Percentiles rank a stretch among this genome's conserved stretches.
phyloP scores from a whole-genome alignment of 1,139 yeast species.

The Candida smagusa region DNA sequence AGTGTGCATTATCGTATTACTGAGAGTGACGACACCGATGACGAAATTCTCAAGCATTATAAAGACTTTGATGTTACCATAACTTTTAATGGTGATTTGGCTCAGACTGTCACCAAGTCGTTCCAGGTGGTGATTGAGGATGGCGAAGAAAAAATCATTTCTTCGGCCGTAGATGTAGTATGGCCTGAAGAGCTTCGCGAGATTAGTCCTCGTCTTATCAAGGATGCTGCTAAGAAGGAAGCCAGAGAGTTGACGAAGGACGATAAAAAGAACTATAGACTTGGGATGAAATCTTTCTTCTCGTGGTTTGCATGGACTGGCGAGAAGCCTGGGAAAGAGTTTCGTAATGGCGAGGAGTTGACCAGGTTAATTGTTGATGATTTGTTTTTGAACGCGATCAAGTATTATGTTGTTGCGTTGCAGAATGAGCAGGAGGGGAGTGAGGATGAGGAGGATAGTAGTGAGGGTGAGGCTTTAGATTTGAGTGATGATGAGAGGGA shows the following conservation, averaged over 20 bases:
- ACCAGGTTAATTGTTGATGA: constrained; percentile 64
- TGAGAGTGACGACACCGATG: constrained; percentile 16
- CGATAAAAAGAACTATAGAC: constrained; percentile 59
- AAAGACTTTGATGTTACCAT: constrained; percentile 58
- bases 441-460: constrained; percentile 46
- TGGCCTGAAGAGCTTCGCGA: constrained; percentile 61
- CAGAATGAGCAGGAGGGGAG: constrained; percentile 54
- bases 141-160: constrained; percentile 51
- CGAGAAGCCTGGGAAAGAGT: constrained; percentile 66
- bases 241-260: constrained; percentile 35
- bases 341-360: constrained; percentile 67
- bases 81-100: constrained; percentile 42
- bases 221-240: constrained; percentile 25
- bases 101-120: constrained; percentile 52
- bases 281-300: constrained; percentile 72
- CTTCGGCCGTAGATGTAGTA: constrained; percentile 46
- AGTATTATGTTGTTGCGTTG: constrained; percentile 68
- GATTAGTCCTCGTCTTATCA: constrained; percentile 51
- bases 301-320: constrained; percentile 81
- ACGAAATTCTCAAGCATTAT: constrained; percentile 28
- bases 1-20: constrained; percentile 49
- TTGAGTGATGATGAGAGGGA: constrained; percentile 45
- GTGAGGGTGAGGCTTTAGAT: constrained; percentile 55
- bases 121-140: constrained; percentile 45
- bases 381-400: constrained; percentile 67